A percentile compares a stretch with the other conserved stretches of the same genome.
phyloP scores from a whole-genome alignment of 495 filamentous ascomycete genomes.

The Talaromyces wortmannii region DNA sequence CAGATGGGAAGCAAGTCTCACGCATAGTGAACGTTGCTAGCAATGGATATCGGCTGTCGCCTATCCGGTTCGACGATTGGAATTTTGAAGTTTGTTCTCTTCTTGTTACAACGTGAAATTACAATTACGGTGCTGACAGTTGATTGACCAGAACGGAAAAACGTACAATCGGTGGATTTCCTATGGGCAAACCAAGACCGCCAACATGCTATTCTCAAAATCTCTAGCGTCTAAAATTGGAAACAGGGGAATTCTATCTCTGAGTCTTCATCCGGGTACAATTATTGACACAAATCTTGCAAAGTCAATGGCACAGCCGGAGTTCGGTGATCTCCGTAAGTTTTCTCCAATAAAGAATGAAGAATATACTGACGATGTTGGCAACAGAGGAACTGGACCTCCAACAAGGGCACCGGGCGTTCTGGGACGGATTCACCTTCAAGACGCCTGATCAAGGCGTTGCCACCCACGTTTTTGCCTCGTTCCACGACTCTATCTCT shows the following conservation, averaged over 20 bases:
- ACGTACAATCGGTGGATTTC: slow-evolving; percentile 45
- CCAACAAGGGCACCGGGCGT: slow-evolving; percentile 15
- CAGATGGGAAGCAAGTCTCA: neutral
- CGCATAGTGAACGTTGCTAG: slow-evolving; percentile 25
- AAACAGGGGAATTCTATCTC: slow-evolving; percentile 17
- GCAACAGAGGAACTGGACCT: slow-evolving; percentile 7
- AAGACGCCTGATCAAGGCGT: slow-evolving; percentile 46
- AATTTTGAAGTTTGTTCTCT: slow-evolving; percentile 35
- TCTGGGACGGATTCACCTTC: slow-evolving; percentile 20
- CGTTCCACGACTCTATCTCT: slow-evolving; percentile 38
- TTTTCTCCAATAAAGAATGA: neutral
- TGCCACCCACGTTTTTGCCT: slow-evolving; percentile 52
- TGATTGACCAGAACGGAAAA: slow-evolving; percentile 31
- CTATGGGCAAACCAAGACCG: slow-evolving; percentile 53
- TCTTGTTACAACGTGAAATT: neutral
- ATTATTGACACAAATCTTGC: slow-evolving; percentile 17
- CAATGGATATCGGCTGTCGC: slow-evolving; percentile 29
- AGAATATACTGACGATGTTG: neutral
- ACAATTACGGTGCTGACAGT: slow-evolving; percentile 14
- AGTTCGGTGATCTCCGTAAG: slow-evolving; percentile 11
- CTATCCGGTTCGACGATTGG: slow-evolving; percentile 45
- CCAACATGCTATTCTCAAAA: slow-evolving; percentile 47
- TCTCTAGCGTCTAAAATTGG: slow-evolving; percentile 33
- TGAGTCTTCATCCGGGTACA: slow-evolving; percentile 40
- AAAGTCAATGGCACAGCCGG: slow-evolving; percentile 17